Conservation (phyloP, 1,284 basidiomycete species). For the Ustilago nuda region DNA sequence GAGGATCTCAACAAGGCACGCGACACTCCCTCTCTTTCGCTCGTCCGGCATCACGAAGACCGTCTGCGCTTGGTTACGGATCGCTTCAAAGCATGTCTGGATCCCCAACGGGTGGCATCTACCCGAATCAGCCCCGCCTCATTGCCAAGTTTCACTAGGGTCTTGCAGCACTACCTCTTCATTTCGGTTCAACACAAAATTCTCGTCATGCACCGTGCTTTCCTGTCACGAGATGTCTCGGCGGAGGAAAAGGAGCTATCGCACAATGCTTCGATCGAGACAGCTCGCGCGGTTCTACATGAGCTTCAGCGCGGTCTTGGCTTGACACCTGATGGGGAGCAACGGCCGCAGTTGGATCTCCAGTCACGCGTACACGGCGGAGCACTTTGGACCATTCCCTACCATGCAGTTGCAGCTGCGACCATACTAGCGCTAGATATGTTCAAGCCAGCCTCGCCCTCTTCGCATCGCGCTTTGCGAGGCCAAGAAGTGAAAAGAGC, state of each 20-base stretch:
- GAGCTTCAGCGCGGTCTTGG: conserved; percentile 46
- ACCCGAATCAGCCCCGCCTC: conserved; percentile 2
- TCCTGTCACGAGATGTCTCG: conserved; percentile 43
- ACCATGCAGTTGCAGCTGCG: conserved; percentile 52
- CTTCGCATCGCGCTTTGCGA: conserved; percentile 19
- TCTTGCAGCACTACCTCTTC: conserved; percentile 50
- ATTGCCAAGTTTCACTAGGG: conserved; percentile 46
- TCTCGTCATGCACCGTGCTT: conserved; percentile 53
- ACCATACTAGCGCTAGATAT: conserved; percentile 52
- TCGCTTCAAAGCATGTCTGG: conserved; percentile 43
- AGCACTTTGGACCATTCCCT: conserved; percentile 53
- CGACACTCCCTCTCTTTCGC: conserved; percentile 29
- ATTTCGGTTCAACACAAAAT: conserved; percentile 57
- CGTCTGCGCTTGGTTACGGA: conserved; percentile 49
- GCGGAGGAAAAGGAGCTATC: conserved; percentile 37
- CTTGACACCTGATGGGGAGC: conserved; percentile 33
- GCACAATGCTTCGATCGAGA: conserved; percentile 47
- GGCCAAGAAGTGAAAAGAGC: conserved; percentile 47
- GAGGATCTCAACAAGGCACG: conserved; percentile 45
- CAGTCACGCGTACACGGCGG: conserved; percentile 51
- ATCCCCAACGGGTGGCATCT: conserved; percentile 22
- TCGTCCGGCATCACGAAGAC: conserved; percentile 45
- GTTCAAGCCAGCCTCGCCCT: conserved; percentile 33
- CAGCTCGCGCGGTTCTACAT: conserved; percentile 46
- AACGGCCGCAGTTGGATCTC: conserved; percentile 41